Base-by-base conservation (phyloP, 139 green algal species). In the Asterochloris sp. region DNA sequence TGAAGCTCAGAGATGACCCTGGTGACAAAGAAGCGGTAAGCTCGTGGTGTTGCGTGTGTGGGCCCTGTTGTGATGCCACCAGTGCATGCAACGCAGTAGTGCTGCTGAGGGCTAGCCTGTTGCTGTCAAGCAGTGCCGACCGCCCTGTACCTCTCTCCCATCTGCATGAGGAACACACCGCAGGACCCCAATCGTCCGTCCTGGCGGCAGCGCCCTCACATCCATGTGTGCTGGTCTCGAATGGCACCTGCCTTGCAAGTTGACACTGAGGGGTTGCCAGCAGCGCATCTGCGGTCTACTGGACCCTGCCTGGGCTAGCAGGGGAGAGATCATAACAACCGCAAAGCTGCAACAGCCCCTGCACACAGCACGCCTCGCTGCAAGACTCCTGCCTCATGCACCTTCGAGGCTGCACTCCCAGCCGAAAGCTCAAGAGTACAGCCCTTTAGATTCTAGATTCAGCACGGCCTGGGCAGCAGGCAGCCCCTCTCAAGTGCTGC, bases 11-110 rank as follows among this genome's bases (percentile, higher is more conserved):
- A 17, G 81, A 88, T 21, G 87, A 88, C 60, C 81, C 82, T 10
- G 90, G 91, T 67, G 83, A 78, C 47, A 87, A 87, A 62, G 89
- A 91, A 54, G 76, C 83, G 61, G 90, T 90, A 67, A 85, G 88
- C 28, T 19, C 74, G 74, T 76, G 54, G 26, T 84, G 13, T 24
- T 21, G 23, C 9, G 38, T 28, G 2, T 82, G n/a, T 61, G 67
- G 29, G 62, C 74, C 62, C 11, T 71, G 66, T 10, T 11, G 24
- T 21, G n/a, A 19, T 11, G 23, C 26, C 17, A 10, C 2, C n/a
- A 6, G 4, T 54, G 38, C 38, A 54, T 54, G 38, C 38, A 6
- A 54, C 38, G 6, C 38, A 54, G 38, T 2, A 54, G 38, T 54
- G 38, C 38, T 54, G 38, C 38, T n/a, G n/a, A n/a, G n/a, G n/a